phyloP scores from a whole-genome alignment of 2,329 filamentous ascomycete genomes.

The Trichoderma brevicompactum region DNA sequence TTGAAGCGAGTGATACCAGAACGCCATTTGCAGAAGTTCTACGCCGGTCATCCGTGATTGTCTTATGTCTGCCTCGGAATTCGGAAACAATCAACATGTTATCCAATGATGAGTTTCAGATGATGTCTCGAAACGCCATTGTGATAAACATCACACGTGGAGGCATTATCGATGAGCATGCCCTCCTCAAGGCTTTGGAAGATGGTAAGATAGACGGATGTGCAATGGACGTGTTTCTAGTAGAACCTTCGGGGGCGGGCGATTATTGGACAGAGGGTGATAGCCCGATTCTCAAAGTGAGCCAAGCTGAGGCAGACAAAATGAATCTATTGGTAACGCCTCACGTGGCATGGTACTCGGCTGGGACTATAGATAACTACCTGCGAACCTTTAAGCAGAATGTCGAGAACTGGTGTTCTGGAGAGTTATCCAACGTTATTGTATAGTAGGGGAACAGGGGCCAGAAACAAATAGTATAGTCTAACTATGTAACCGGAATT shows the following conservation, averaged over 20 bases:
- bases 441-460: not conserved
- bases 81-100: not conserved
- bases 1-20: not conserved
- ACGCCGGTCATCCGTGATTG: constrained; percentile 5
- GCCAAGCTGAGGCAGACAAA: not conserved
- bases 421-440: not conserved
- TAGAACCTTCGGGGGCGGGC: constrained; percentile 2
- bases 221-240: not conserved
- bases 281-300: constrained; percentile 7
- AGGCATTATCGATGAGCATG: not conserved
- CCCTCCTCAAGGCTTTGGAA: not conserved
- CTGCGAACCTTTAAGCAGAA: constrained; percentile 1
- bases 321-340: not conserved
- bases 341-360: not conserved
- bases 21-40: constrained; percentile 7
- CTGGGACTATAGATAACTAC: not conserved
- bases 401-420: constrained; percentile 5
- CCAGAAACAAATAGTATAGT: too few relatives aligned
- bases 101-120: constrained; percentile 3
- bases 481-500: too few relatives aligned
- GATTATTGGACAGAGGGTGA: constrained; percentile 5
- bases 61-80: not conserved
- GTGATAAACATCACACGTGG: not conserved
- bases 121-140: not conserved
- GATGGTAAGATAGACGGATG: not conserved